Conservation (phyloP, 495 filamentous ascomycete genomes). For the Thermothielavioides terrestris region DNA sequence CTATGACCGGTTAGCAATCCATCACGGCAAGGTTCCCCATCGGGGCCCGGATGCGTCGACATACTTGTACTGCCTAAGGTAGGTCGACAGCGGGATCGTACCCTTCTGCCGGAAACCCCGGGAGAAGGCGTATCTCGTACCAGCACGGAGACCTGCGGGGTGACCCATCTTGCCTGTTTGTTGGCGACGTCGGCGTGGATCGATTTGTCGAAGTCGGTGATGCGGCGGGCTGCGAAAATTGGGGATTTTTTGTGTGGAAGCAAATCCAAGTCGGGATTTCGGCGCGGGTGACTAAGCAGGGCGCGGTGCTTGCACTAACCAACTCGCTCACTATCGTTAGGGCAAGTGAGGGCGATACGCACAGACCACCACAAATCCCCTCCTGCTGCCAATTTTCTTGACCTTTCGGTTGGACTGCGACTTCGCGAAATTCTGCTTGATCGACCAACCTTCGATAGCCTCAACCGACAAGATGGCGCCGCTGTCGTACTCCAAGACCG, state of each 20-base stretch:
- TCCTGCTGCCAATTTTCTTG: constrained; percentile 21
- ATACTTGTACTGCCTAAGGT: constrained; percentile 85
- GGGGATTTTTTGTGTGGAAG: constrained; percentile 26
- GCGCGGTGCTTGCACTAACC: background rate
- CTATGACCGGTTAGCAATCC: constrained; percentile 40
- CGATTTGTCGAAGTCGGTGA: constrained; percentile 31
- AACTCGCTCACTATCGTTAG: constrained; percentile 17
- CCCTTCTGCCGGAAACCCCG: constrained; percentile 90
- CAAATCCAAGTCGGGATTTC: constrained; percentile 25
- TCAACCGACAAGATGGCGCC: constrained; percentile 44
- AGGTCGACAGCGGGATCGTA: constrained; percentile 80
- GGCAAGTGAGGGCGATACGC: constrained; percentile 20
- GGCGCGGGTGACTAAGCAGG: constrained; percentile 26
- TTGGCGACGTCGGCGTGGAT: constrained; percentile 28
- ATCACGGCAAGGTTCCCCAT: background rate
- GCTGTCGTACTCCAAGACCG: constrained; percentile 91
- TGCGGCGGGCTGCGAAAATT: constrained; percentile 25
- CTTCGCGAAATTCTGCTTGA: constrained; percentile 21
- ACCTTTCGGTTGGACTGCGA: background rate
- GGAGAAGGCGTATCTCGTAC: constrained; percentile 94
- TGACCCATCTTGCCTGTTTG: constrained; percentile 73
- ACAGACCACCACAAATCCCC: constrained; percentile 36
- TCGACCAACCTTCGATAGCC: constrained; percentile 25
- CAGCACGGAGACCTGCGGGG: constrained; percentile 85
- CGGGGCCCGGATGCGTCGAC: constrained; percentile 9